A percentile compares a stretch with the other conserved stretches of the same genome.
These are phyloP conservation scores for Fusarium sp. DNA, from an alignment of 2,329 filamentous ascomycete species.

Conservation along the genomic window DNA sequence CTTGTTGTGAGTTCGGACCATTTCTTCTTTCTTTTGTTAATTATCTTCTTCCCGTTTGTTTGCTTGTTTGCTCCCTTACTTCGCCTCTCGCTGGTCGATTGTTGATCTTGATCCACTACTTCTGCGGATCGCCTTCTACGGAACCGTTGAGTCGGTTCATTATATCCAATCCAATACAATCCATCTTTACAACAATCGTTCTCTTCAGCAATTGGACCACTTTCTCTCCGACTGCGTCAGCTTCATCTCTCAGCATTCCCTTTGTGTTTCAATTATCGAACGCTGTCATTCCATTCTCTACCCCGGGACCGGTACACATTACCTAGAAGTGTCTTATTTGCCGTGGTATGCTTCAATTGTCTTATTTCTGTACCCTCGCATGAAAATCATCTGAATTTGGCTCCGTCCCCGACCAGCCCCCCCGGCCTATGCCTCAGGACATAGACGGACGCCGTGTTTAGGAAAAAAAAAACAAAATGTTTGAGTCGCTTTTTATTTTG, in stretches of 20 bases:
- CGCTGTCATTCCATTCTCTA: conserved; percentile 32
- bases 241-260: conserved; percentile 39
- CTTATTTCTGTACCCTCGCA: conserved; percentile 31
- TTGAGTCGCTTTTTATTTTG: conserved; percentile 24
- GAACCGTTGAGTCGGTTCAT: conserved; percentile 24
- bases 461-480: neutral
- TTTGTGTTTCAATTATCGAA: conserved; percentile 40
- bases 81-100: conserved; percentile 37
- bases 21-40: conserved; percentile 35
- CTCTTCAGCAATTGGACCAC: conserved; percentile 14
- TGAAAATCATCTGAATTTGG: conserved; percentile 36
- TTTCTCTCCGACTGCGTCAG: conserved; percentile 18
- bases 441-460: neutral
- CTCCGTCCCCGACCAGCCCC: conserved; percentile 29
- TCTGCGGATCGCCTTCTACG: conserved; percentile 10
- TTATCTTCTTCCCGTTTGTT: conserved; percentile 6
- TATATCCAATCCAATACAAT: neutral
- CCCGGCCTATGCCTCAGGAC: conserved; percentile 31
- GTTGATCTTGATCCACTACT: conserved; percentile 18
- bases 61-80: conserved; percentile 21
- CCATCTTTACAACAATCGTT: neutral
- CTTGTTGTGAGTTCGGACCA: conserved; percentile 66
- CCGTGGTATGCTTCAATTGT: conserved; percentile 42
- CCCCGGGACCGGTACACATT: conserved; percentile 34
- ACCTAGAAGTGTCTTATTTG: conserved; percentile 40